These are phyloP conservation scores for Didymella exigua DNA, from an alignment of 2,329 filamentous ascomycete genomes.

Conservation along the genomic window DNA sequence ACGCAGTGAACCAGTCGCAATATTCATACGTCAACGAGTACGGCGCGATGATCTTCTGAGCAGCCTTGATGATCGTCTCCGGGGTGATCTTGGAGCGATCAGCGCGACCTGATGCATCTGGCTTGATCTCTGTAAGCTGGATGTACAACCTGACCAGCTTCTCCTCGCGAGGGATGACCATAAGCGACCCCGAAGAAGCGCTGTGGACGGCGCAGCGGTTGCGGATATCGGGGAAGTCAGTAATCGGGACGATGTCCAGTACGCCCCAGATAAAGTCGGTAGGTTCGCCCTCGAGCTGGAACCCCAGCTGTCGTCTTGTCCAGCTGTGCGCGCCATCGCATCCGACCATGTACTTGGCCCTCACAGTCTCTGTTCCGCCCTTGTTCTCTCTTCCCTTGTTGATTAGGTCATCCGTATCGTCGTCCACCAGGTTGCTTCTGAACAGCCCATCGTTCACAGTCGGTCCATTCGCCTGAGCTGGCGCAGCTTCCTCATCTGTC, in stretches of 20 bases:
- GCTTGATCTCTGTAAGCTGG: slow-evolving; percentile 61
- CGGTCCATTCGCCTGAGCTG: slow-evolving; percentile 50
- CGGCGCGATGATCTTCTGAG: slow-evolving; percentile 68
- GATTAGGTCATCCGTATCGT: slow-evolving; percentile 63
- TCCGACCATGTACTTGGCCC: slow-evolving; percentile 69
- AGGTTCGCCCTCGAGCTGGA: slow-evolving; percentile 62
- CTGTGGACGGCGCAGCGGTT: slow-evolving; percentile 65
- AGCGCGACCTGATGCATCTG: slow-evolving; percentile 52
- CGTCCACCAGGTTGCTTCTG: slow-evolving; percentile 62
- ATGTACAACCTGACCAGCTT: slow-evolving; percentile 69
- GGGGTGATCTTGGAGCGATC: slow-evolving; percentile 68
- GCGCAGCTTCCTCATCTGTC: slow-evolving; percentile 63
- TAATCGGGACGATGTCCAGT: slow-evolving; percentile 59
- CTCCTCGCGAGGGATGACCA: slow-evolving; percentile 69
- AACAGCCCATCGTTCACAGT: slow-evolving; percentile 60
- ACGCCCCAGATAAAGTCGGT: slow-evolving; percentile 62
- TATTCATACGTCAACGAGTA: slow-evolving; percentile 70
- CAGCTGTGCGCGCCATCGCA: slow-evolving; percentile 72
- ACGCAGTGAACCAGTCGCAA: slow-evolving; percentile 71
- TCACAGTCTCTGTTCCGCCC: slow-evolving; percentile 52
- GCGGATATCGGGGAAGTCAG: slow-evolving; percentile 66
- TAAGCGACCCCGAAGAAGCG: slow-evolving; percentile 61
- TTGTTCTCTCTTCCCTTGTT: slow-evolving; percentile 46
- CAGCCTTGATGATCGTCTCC: slow-evolving; percentile 65
- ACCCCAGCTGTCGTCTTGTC: slow-evolving; percentile 64